These are phyloP conservation scores for Aspergillus hancockii DNA, from an alignment of 495 filamentous ascomycete genomes.

Conservation along the genomic window DNA sequence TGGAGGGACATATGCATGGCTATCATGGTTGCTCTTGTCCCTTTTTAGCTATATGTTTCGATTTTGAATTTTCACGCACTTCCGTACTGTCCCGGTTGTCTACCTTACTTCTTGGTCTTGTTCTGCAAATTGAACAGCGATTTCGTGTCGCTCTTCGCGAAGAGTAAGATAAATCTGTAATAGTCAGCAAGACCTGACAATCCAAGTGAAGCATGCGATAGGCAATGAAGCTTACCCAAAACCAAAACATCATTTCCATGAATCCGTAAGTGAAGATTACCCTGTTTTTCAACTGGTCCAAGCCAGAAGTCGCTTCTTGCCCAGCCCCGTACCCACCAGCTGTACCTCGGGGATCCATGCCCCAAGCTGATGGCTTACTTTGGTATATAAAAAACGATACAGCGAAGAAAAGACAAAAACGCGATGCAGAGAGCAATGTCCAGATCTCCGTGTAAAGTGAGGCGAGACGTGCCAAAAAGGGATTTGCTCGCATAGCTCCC, in stretches of 20 bases:
- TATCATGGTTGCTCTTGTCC: neutral
- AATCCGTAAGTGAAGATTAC: conserved; percentile 83
- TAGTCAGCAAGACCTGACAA: conserved; percentile 51
- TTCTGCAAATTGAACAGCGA: conserved; percentile 37
- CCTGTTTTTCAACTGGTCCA: conserved; percentile 71
- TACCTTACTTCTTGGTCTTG: conserved; percentile 24
- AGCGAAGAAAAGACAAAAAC: conserved; percentile 64
- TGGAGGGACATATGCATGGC: neutral
- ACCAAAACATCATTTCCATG: conserved; percentile 82
- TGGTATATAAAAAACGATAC: conserved; percentile 71
- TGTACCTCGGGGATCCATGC: conserved; percentile 31
- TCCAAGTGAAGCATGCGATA: neutral
- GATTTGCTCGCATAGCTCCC: conserved; percentile 25
- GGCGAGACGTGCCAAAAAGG: conserved; percentile 31
- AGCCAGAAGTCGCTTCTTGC: conserved; percentile 30
- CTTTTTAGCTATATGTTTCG: neutral
- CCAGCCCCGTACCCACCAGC: conserved; percentile 23
- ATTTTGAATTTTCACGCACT: neutral
- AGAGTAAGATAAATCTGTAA: conserved; percentile 49
- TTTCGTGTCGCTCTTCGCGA: conserved; percentile 47
- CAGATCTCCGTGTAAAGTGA: conserved; percentile 73
- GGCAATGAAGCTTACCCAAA: conserved; percentile 63
- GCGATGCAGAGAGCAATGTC: conserved; percentile 68
- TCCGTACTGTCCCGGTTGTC: neutral
- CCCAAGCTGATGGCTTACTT: conserved; percentile 43